Evolutionary conservation across 2,329 filamentous ascomycete genomes (phyloP), one percentile per base, ranked within the genome.

Genomic region (Talaromyces amestolkiae): DNA sequence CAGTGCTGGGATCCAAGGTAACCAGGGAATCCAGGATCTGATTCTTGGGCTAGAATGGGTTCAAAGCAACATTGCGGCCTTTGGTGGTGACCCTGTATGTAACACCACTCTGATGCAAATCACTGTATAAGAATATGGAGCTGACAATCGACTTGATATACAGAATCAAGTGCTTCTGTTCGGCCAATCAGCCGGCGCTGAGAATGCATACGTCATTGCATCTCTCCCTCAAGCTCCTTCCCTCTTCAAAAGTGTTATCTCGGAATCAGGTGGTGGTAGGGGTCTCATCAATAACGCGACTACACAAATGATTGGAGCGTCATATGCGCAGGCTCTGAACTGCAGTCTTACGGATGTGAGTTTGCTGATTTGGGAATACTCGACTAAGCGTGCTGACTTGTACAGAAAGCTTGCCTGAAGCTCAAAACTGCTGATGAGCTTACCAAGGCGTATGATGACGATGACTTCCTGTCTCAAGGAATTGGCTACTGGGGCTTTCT

Each of bases 1-100:
- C n/a, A 64, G 62, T 53, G 62, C 62, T 11, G 62, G 54, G 15
- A 47, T 64, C 8, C 64, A 69, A 9, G 71, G 69, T 8, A 69
- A 70, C 6, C 56, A 69, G 31, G 70, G 67, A 24, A 70, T 70
- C 41, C 67, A 70, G n/a, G 70, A 71, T 65, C 8, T 70, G 5
- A 8, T 70, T 45, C 37, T 70, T 15, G 70, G 66, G 11, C 60
- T 71, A 15, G 63, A 70, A 22, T 70, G 72, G 73, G 66, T 75
- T 51, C 69, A 72, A 35, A 63, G 70, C 7, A 73, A 72, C 58
- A 74, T 76, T 61, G 66, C 49, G 2, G 65, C 68, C 13, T 76
- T 75, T 68, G 72, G 73, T 11, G 74, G 74, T 10, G 72, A 75
- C 31, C 69, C 69, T 17, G 67, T 66, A 62, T 35, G 51, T 54